Evolutionary conservation across 2,329 filamentous ascomycete species (phyloP), one percentile per base, ranked within the genome.

Genomic region (Colletotrichum camelliae): DNA sequence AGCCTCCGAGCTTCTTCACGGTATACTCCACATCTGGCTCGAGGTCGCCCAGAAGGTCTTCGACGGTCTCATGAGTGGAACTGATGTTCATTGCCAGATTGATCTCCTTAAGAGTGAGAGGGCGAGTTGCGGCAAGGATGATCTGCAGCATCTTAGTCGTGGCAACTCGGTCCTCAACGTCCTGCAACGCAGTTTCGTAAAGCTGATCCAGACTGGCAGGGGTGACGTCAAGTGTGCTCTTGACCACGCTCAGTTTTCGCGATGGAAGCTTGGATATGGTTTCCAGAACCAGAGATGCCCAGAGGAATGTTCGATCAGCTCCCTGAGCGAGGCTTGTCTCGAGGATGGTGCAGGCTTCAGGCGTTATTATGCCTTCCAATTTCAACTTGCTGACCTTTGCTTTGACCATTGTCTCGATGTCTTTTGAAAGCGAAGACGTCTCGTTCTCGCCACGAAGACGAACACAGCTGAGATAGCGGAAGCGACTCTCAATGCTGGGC

Each of bases 381-480:
- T 4, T 43, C 13, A 74, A 57, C 37, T 66, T 33, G 7, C 4
- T 1, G 5, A 74, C 68, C 16, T 62, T 71, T 21, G 64, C 21
- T 13, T 73, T 4, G 1, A 77, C 60, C 24, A 77, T 58, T 0
- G 0, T 52, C 0, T 72, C 37, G 5, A 77, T 48, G 18, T 77
- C 76, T n/a, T 9, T 33, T 8, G 62, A 62, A 0, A 77, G 39
- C 2, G 67, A 37, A 8, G 16, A 9, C 6, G 70, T 24, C 15
- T 77, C 71, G 3, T 77, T 70, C 2, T 77, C 76, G 1, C 74
- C 76, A 2, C 67, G 67, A 0, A 77, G 69, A 1, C 76, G 68
- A 31, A 77, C 48, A 1, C 52, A 68, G 24, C 31, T 57, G 12
- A 70, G 58, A 0, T 43, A 31, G 1, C 43, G 31, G 1, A 77